Evolutionary conservation across 2,329 filamentous ascomycete genomes (phyloP).

Genomic region (Endothia cerciana): DNA sequence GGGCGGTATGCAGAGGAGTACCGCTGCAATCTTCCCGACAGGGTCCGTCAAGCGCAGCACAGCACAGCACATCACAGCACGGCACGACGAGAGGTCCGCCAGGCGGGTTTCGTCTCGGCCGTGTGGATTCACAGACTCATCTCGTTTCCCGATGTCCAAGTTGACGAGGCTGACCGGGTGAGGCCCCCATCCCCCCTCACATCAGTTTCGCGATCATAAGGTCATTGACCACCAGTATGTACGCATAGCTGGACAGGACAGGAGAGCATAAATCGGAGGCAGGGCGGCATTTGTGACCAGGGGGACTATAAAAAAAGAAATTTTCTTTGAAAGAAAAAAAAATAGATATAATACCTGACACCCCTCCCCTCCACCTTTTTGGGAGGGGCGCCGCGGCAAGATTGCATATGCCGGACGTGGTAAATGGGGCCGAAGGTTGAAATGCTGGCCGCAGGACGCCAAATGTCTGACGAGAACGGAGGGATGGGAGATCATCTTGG

Average conservation of each 20-base stretch:
- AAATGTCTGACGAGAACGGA: background rate
- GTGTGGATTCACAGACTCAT: slow-evolving; percentile 24
- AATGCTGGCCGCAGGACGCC: slow-evolving; percentile 9
- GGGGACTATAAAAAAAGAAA: background rate
- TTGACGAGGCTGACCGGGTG: background rate
- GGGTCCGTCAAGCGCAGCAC: background rate
- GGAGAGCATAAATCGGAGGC: background rate
- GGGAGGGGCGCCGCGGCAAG: background rate
- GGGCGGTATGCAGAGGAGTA: background rate
- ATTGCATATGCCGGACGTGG: slow-evolving; percentile 11
- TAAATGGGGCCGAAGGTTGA: slow-evolving; percentile 9
- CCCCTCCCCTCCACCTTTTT: no score
- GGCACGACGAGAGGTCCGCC: background rate
- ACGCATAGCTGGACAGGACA: background rate
- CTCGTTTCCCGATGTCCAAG: slow-evolving; percentile 14
- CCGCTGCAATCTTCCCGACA: background rate
- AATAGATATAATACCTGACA: no score
- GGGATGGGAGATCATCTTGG: slow-evolving; percentile 2
- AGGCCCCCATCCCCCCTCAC: slow-evolving; percentile 2
- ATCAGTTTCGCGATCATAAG: slow-evolving; percentile 24
- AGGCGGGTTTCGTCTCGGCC: slow-evolving; percentile 19
- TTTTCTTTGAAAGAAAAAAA: no score
- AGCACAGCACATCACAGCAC: background rate
- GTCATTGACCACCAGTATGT: slow-evolving; percentile 1
- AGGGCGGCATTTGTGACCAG: background rate